phyloP scores from a whole-genome alignment of 1,139 yeast genomes.

The Pichiaceae sp. region DNA sequence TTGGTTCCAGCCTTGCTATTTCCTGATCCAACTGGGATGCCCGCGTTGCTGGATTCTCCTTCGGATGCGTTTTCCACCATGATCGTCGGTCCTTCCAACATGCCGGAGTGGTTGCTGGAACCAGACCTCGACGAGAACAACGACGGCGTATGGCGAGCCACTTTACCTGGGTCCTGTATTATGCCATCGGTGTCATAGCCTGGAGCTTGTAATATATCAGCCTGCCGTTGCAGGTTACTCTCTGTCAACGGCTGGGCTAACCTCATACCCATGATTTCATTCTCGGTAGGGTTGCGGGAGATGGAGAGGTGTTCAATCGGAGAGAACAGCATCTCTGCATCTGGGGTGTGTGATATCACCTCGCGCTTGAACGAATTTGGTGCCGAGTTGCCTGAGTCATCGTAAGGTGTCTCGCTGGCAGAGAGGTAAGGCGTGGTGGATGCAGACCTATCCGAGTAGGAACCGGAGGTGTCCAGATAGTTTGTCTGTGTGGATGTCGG shows the following conservation, averaged over 20 bases:
- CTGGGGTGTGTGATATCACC: constrained; percentile 5
- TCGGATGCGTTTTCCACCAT: constrained; percentile 15
- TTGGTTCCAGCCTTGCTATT: constrained; percentile 2
- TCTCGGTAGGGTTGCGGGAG: neutral
- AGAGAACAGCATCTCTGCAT: constrained; percentile 9
- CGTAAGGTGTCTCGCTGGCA: constrained; percentile 16
- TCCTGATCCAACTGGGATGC: neutral
- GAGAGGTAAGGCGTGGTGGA: constrained; percentile 18
- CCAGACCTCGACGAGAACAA: constrained; percentile 20
- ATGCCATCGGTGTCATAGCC: constrained; percentile 2
- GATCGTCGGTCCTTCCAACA: constrained; percentile 13
- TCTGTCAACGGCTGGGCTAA: neutral
- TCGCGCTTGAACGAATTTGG: constrained; percentile 1
- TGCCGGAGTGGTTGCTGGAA: constrained; percentile 8
- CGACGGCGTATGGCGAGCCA: constrained; percentile 22
- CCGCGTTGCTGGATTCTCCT: neutral
- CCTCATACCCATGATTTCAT: neutral
- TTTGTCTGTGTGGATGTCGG: neutral
- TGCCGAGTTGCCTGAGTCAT: constrained; percentile 11
- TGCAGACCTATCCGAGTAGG: constrained; percentile 12
- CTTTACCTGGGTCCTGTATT: constrained; percentile 15
- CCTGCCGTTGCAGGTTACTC: neutral
- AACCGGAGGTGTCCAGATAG: constrained; percentile 1
- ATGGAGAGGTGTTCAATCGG: constrained; percentile 12
- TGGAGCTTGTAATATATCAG: neutral